Evolutionary conservation across 371 early-diverging fungal genomes (phyloP).

Genomic region (Mortierella sp.): DNA sequence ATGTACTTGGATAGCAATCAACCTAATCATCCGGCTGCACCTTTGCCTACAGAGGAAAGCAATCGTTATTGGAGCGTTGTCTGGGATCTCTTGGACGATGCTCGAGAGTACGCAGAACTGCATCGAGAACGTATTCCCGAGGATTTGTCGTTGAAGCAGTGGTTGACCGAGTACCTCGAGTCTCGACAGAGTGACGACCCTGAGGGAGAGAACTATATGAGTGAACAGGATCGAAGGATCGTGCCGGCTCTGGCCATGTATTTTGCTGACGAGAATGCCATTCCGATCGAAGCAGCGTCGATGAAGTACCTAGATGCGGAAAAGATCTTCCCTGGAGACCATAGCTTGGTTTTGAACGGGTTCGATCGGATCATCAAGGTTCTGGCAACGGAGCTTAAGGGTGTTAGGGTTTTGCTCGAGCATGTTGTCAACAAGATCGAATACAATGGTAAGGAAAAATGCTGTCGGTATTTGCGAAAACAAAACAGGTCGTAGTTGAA

Average conservation of each 20-base stretch:
- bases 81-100: constrained; percentile 47
- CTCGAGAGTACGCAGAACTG: constrained; percentile 20
- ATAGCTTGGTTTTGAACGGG: constrained; percentile 41
- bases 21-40: not conserved
- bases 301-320: constrained; percentile 54
- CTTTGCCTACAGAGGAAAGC: constrained; percentile 11
- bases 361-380: constrained; percentile 43
- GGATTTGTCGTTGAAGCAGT: constrained; percentile 24
- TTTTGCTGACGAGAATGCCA: constrained; percentile 53
- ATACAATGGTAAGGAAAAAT: constrained; percentile 29
- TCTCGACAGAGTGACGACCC: constrained; percentile 14
- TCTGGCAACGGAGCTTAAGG: constrained; percentile 15
- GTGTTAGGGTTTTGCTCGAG: constrained; percentile 22
- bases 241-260: constrained; percentile 31
- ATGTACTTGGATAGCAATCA: constrained; percentile 24
- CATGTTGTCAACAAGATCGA: constrained; percentile 46
- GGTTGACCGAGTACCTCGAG: constrained; percentile 30
- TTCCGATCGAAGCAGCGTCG: constrained; percentile 38
- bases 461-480: no score
- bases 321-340: constrained; percentile 44
- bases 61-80: constrained; percentile 38
- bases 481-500: no score
- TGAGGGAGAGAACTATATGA: constrained; percentile 23
- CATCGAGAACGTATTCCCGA: constrained; percentile 34
- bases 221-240: constrained; percentile 5